Evolutionary conservation across 257 asterid genomes (phyloP), one percentile per base, ranked within the genome.

Genomic region (Nicotiana noctiflora): DNA sequence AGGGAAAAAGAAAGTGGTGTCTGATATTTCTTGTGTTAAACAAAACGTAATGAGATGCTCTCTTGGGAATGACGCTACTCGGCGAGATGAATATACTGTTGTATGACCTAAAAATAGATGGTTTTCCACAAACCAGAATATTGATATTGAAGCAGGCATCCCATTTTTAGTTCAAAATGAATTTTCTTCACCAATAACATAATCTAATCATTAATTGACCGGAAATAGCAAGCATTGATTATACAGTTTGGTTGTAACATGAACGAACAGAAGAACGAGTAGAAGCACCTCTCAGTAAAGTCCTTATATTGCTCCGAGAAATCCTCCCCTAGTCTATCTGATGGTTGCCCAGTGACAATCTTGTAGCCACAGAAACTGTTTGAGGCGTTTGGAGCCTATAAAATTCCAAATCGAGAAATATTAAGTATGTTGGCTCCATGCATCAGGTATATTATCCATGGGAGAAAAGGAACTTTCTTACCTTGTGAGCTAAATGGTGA

Each of bases 241-340:
- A 25, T 46, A 23, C 0, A 17, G 59, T 18, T 21, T 4, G 3
- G n/a, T 70, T 21, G 46, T 12, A 44, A 44, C 77, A 44, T 70
- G 12, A 70, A 44, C 60, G 40, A 72, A 72, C 15, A 72, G 60
- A 72, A 72, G 60, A 72, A 55, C 12, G 25, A 27, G 76, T 23
- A 67, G 68, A 74, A 81, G 34, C 82, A 92, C 97, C 99, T 93
- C 88, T 95, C 98, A 31, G 92, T 88, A 56, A 93, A 93, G 85
- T 93, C 98, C 85, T 89, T 93, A 84, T 79, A 87, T 83, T 88
- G 95, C 85, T 90, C 98, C 23, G 98, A 87, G 82, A 95, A 95
- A 83, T 95, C 97, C 90, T 95, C 99, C 77, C 99, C 99, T 79
- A 95, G 94, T 89, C 99, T 90, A 81, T 95, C 99, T 74, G 99